Conservation (phyloP, 2,329 filamentous ascomycete species). For the Myriangium duriaei region DNA sequence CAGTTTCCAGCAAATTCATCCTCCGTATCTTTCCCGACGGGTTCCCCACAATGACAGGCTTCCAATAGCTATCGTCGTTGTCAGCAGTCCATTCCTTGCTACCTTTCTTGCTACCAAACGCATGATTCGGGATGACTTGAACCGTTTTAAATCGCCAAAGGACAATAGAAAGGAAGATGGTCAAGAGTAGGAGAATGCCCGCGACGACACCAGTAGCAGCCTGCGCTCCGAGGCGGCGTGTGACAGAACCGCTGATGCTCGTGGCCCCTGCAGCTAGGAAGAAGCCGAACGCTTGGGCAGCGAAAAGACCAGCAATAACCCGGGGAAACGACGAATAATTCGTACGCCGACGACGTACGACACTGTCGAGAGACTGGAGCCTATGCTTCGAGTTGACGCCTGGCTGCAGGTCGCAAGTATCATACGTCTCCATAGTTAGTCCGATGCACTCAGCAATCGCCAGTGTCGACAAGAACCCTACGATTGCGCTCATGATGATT, state of each 20-base stretch:
- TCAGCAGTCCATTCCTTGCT: conserved; percentile 27
- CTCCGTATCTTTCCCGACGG: conserved; percentile 55
- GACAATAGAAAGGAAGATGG: conserved; percentile 48
- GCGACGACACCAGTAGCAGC: conserved; percentile 57
- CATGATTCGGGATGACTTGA: conserved; percentile 54
- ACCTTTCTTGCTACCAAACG: conserved; percentile 40
- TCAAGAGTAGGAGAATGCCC: conserved; percentile 52
- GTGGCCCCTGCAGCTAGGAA: conserved; percentile 56
- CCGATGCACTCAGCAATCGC: conserved; percentile 66
- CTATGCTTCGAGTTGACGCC: conserved; percentile 47
- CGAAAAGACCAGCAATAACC: conserved; percentile 57
- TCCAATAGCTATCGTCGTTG: conserved; percentile 48
- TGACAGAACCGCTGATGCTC: conserved; percentile 54
- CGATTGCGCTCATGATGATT: conserved; percentile 50
- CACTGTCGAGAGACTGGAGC: conserved; percentile 32
- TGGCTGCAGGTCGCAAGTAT: conserved; percentile 66
- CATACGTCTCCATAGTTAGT: conserved; percentile 68
- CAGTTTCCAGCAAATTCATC: conserved; percentile 60
- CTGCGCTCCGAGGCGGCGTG: conserved; percentile 53
- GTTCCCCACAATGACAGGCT: conserved; percentile 58
- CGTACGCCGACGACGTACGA: conserved; percentile 39
- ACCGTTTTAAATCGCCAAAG: conserved; percentile 53
- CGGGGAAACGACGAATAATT: conserved; percentile 69
- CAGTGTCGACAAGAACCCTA: conserved; percentile 60
- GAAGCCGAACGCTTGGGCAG: conserved; percentile 58